Evolutionary conservation across 1,139 yeast species (phyloP).

Genomic region (Debaryomyces sp.): DNA sequence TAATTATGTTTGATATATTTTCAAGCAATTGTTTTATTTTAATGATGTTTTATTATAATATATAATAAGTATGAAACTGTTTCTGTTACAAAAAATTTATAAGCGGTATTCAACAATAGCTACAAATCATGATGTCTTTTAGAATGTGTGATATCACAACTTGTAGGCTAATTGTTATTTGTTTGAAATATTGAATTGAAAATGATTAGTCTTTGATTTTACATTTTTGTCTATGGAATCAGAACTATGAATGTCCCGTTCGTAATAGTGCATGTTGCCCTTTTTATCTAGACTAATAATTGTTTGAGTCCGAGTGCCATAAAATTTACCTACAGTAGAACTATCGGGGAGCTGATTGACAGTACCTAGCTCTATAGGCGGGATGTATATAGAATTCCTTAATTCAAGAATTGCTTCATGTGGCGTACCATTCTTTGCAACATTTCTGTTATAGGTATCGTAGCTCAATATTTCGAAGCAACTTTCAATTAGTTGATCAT

Average conservation of each 20-base stretch:
- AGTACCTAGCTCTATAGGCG: constrained; percentile 48
- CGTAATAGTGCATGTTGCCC: constrained; percentile 47
- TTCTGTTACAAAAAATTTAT: not conserved
- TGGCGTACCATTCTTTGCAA: constrained; percentile 27
- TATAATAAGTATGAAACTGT: no score
- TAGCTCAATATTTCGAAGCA: constrained; percentile 59
- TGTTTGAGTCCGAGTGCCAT: constrained; percentile 93
- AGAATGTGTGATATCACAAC: not conserved
- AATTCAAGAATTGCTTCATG: constrained; percentile 44
- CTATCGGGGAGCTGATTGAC: constrained; percentile 13
- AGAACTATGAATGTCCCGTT: constrained; percentile 35
- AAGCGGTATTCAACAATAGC: not conserved
- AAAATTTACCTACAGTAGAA: constrained; percentile 49
- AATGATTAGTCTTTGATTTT: constrained; percentile 12
- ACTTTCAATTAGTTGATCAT: constrained; percentile 48
- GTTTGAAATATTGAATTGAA: constrained; percentile 13
- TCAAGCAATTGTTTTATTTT: no score
- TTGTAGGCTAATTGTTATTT: constrained; percentile 5
- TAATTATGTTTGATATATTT: no score
- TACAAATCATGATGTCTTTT: not conserved
- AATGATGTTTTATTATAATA: no score
- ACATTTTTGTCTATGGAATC: constrained; percentile 21
- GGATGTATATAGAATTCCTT: constrained; percentile 68
- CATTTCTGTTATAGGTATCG: constrained; percentile 38
- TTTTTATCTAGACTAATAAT: constrained; percentile 60